Conservation (phyloP, 345 rosid genomes). For the Rhizophora mangle region DNA sequence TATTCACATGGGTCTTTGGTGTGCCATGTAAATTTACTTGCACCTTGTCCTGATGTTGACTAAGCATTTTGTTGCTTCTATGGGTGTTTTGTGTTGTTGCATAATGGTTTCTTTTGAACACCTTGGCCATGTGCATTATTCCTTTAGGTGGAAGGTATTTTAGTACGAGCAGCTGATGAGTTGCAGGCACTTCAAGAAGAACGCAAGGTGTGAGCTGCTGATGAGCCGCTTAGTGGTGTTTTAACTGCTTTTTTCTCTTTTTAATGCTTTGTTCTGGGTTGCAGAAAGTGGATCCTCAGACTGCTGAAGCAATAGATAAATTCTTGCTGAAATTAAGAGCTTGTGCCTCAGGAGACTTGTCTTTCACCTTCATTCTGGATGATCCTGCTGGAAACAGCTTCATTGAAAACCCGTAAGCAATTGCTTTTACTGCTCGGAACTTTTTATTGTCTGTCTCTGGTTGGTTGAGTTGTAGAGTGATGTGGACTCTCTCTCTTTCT, state of each 20-base stretch:
- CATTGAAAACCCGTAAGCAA: conserved; percentile 85
- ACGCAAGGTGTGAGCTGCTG: conserved; percentile 54
- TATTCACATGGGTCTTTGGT: neutral
- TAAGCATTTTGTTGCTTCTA: neutral
- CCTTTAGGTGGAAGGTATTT: conserved; percentile 73
- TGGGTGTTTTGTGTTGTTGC: neutral
- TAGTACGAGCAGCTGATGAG: conserved; percentile 77
- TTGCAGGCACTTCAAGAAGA: conserved; percentile 87
- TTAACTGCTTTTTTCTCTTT: neutral
- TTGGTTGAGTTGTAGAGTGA: too few relatives aligned
- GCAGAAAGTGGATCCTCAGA: conserved; percentile 84
- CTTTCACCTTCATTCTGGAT: conserved; percentile 77
- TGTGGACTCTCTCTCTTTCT: neutral
- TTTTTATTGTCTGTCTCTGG: too few relatives aligned
- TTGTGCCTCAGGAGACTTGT: conserved; percentile 58
- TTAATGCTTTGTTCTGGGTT: conserved; percentile 11
- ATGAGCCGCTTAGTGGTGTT: conserved; percentile 1
- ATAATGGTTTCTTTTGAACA: neutral
- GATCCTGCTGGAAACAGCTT: conserved; percentile 98
- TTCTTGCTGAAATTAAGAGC: conserved; percentile 77
- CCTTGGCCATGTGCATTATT: conserved; percentile 10
- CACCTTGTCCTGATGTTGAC: neutral
- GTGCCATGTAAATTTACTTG: neutral
- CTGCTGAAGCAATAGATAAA: conserved; percentile 83
- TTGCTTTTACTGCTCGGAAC: too few relatives aligned